Evolutionary conservation across 192 early-diverging fungal species (phyloP), one percentile per base, ranked within the genome.

Genomic region (Chytriomyces sp.): DNA sequence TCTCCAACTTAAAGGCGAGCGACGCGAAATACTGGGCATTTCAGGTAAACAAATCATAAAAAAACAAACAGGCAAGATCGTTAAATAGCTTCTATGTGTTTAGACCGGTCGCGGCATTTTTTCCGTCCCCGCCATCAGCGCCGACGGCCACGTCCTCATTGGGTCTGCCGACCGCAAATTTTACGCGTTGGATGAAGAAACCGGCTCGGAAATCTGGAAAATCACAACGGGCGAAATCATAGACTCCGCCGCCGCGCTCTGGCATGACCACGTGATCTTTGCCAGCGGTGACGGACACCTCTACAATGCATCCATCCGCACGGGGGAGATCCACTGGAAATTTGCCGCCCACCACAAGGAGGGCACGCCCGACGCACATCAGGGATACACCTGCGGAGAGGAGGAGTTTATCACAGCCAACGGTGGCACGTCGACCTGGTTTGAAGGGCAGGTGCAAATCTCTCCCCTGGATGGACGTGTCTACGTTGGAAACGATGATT

Each of bases 401-500:
- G 37, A 22, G 8, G 41, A 14, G 2, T 52, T 64, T 52, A 64
- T 64, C 22, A 28, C 22, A 31, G 63, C 63, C 7, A 26, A 52
- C 34, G 63, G 63, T 22, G 66, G 66, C 32, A 68, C 66, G 7
- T 53, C 44, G 12, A 68, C 66, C 2, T 68, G 66, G 66, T 68
- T 68, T 52, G 66, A 68, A 68, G 66, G 66, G 8, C 66, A 68
- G 34, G 66, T 68, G 6, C 25, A 22, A 38, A 68, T 68, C 19
- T 68, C 66, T 6, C 44, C 66, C 12, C 33, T 68, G 31, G 66
- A 68, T 56, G 53, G 52, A 3, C 66, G 66, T 36, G 33, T 68
- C n/a, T 68, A 68, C 30, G 33, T 68, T 52, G 66, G 66, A 53
- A 68, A 68, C n/a, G 66, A 68, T 56, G 66, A 68, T 33, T 68